Conservation (phyloP, 2,329 filamentous ascomycete species). For the Aspergillus tubingensis region DNA sequence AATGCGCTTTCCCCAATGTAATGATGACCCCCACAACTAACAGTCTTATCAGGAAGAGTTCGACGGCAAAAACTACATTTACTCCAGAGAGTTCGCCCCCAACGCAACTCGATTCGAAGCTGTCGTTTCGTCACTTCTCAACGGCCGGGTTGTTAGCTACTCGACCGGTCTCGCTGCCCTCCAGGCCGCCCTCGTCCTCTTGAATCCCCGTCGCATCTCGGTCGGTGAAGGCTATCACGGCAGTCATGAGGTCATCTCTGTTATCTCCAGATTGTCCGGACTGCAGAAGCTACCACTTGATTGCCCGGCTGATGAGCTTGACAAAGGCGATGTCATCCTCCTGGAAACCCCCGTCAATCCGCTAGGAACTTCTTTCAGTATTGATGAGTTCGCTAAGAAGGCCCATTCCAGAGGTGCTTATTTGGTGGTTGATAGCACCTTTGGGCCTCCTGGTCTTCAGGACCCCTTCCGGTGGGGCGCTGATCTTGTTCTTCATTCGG, state of each 20-base stretch:
- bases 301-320: slow-evolving; percentile 65
- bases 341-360: slow-evolving; percentile 95
- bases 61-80: slow-evolving; percentile 61
- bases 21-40: neutral
- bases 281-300: slow-evolving; percentile 73
- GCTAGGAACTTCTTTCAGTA: slow-evolving; percentile 74
- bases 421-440: slow-evolving; percentile 88
- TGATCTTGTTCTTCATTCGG: slow-evolving; percentile 87
- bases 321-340: slow-evolving; percentile 79
- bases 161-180: slow-evolving; percentile 81
- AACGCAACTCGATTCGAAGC: slow-evolving; percentile 85
- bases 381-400: slow-evolving; percentile 69
- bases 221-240: slow-evolving; percentile 89
- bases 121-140: slow-evolving; percentile 72
- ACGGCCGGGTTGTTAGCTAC: slow-evolving; percentile 70
- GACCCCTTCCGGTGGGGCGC: slow-evolving; percentile 81
- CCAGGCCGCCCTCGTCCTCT: slow-evolving; percentile 76
- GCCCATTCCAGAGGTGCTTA: slow-evolving; percentile 73
- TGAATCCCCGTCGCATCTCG: slow-evolving; percentile 80
- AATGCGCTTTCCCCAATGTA: neutral
- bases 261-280: slow-evolving; percentile 74
- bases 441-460: slow-evolving; percentile 85
- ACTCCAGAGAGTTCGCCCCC: slow-evolving; percentile 78
- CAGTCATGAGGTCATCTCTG: slow-evolving; percentile 78
- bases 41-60: slow-evolving; percentile 17